Evolutionary conservation across 805 yeast species (phyloP).

Genomic region (Metschnikowia similis): DNA sequence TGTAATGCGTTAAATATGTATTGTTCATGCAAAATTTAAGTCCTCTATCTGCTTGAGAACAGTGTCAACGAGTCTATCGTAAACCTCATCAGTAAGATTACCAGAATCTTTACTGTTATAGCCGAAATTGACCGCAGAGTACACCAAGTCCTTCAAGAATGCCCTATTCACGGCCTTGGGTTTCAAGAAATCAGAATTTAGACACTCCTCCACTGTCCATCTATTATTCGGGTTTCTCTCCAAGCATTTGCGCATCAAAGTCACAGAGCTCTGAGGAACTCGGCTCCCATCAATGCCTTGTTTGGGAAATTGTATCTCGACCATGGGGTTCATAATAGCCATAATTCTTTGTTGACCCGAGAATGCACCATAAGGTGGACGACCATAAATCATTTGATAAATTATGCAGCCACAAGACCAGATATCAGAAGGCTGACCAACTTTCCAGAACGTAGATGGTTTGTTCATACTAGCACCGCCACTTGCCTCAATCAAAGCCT

Average conservation of each 20-base stretch:
- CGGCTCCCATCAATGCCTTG: slow-evolving; percentile 54
- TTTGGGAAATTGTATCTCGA: slow-evolving; percentile 62
- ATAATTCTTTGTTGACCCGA: slow-evolving; percentile 71
- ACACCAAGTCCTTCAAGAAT: slow-evolving; percentile 66
- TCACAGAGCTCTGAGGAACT: slow-evolving; percentile 70
- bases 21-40: slow-evolving; percentile 27
- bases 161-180: slow-evolving; percentile 70
- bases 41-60: slow-evolving; percentile 53
- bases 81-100: slow-evolving; percentile 34
- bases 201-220: slow-evolving; percentile 57
- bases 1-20: background rate
- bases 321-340: slow-evolving; percentile 84
- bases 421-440: slow-evolving; percentile 91
- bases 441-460: slow-evolving; percentile 50
- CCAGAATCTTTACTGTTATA: slow-evolving; percentile 35
- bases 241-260: slow-evolving; percentile 68
- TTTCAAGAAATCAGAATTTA: slow-evolving; percentile 60
- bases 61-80: slow-evolving; percentile 42
- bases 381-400: slow-evolving; percentile 92
- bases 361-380: slow-evolving; percentile 81
- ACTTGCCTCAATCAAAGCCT: slow-evolving; percentile 62
- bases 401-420: slow-evolving; percentile 98
- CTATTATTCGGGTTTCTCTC: slow-evolving; percentile 65
- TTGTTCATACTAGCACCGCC: slow-evolving; percentile 26
- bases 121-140: slow-evolving; percentile 76